Evolutionary conservation across 73 alveolate genomes (phyloP).

Genomic region (Strombidium stylifer): DNA sequence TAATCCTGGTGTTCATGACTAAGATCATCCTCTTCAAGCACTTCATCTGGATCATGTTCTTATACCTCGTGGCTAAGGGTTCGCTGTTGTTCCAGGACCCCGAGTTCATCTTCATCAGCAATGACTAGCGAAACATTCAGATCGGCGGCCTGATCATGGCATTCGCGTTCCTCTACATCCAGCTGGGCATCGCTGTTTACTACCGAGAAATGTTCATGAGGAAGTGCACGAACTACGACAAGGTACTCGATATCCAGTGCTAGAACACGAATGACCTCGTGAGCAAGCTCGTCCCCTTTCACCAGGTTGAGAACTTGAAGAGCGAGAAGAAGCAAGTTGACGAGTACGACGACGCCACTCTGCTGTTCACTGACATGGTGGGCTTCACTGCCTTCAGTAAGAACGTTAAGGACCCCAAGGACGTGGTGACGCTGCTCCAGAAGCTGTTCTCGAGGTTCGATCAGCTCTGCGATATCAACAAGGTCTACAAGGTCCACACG

Average conservation of each 20-base stretch:
- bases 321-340: constrained; percentile 71
- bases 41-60: no score
- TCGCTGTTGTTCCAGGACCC: no score
- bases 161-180: no score
- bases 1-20: no score
- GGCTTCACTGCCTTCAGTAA: constrained; percentile 76
- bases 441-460: constrained; percentile 93
- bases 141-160: no score
- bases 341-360: constrained; percentile 85
- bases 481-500: constrained; percentile 95
- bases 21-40: no score
- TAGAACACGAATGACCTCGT: constrained; percentile 43
- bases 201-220: constrained; percentile 11
- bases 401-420: constrained; percentile 81
- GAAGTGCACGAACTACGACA: neutral
- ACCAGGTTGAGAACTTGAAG: constrained; percentile 46
- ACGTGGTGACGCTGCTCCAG: constrained; percentile 88
- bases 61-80: no score
- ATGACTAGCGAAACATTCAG: no score
- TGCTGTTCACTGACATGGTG: constrained; percentile 93
- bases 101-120: no score
- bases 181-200: no score
- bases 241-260: constrained; percentile 20
- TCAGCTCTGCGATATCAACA: constrained; percentile 82
- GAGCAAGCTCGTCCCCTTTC: constrained; percentile 56